Evolutionary conservation across 495 filamentous ascomycete genomes (phyloP).

Genomic region (Astrothelium subdiscretum): DNA sequence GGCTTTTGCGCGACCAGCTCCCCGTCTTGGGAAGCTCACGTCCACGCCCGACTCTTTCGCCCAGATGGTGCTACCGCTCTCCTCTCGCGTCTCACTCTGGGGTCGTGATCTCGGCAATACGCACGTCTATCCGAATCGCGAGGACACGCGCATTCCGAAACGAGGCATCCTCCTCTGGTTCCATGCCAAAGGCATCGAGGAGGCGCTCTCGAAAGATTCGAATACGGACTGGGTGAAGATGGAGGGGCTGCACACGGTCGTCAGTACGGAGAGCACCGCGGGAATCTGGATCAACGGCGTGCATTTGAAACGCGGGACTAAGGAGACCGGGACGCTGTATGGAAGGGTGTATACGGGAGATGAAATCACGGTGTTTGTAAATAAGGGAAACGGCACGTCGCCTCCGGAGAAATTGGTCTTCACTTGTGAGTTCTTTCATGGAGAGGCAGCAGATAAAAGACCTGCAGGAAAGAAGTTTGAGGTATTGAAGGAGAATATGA

Average conservation of each 20-base stretch:
- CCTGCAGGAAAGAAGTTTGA: slow-evolving; percentile 9
- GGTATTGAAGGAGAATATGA: slow-evolving; percentile 8
- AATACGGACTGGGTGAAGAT: slow-evolving; percentile 48
- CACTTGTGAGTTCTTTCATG: slow-evolving; percentile 31
- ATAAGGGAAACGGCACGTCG: slow-evolving; percentile 20
- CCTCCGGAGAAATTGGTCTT: slow-evolving; percentile 33
- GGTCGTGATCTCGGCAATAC: slow-evolving; percentile 56
- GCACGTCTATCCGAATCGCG: slow-evolving; percentile 42
- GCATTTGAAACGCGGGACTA: slow-evolving; percentile 34
- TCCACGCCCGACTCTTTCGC: slow-evolving; percentile 35
- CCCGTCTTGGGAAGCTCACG: slow-evolving; percentile 35
- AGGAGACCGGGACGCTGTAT: slow-evolving; percentile 42
- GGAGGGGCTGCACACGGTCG: slow-evolving; percentile 45
- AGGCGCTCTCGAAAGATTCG: slow-evolving; percentile 31
- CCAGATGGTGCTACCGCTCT: slow-evolving; percentile 49
- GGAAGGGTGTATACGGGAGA: slow-evolving; percentile 62
- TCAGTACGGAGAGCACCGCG: slow-evolving; percentile 57
- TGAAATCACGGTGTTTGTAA: slow-evolving; percentile 49
- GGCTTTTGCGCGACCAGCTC: slow-evolving; percentile 27
- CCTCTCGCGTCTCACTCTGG: slow-evolving; percentile 57
- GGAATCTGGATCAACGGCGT: slow-evolving; percentile 65
- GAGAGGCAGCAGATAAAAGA: slow-evolving; percentile 20
- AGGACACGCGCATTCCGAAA: slow-evolving; percentile 64
- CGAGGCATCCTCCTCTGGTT: slow-evolving; percentile 68
- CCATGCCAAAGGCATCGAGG: slow-evolving; percentile 53